phyloP scores from a whole-genome alignment of 108 stramenopile species.

The Nannochloropsis gaditana region DNA sequence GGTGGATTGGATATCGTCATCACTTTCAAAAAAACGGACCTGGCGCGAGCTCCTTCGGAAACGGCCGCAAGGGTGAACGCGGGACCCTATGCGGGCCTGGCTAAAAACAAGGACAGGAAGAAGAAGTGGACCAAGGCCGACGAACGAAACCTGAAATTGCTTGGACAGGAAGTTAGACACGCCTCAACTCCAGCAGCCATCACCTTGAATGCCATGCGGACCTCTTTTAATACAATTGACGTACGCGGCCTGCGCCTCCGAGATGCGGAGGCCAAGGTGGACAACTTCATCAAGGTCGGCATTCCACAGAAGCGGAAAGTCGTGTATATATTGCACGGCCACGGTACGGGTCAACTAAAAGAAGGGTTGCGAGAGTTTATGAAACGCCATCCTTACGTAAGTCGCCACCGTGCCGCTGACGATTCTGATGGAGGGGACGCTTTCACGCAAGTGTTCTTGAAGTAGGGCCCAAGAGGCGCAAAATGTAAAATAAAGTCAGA shows the following conservation, averaged over 20 bases:
- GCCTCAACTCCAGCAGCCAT: not conserved
- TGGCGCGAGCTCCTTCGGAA: not conserved
- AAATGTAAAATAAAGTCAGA: not conserved
- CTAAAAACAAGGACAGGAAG: not conserved
- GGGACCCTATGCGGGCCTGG: conserved; percentile 14
- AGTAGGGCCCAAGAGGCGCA: not conserved
- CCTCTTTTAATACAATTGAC: not conserved
- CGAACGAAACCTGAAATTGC: not conserved
- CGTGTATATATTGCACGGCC: conserved; percentile 42
- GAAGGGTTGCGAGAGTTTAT: conserved; percentile 29
- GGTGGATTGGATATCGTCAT: not conserved
- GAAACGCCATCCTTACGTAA: not conserved
- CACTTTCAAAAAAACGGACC: conserved; percentile 20
- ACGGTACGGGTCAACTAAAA: conserved; percentile 49
- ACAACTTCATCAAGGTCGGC: not conserved
- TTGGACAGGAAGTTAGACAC: not conserved
- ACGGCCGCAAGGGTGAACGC: conserved; percentile 9
- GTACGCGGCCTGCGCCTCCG: not conserved
- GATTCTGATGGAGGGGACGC: not conserved
- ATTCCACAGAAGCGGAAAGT: conserved; percentile 15
- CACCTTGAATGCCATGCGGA: conserved; percentile 1
- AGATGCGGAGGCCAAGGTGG: not conserved
- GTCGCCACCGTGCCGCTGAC: not conserved
- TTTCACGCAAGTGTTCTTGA: not conserved
- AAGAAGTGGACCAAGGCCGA: not conserved